Evolutionary conservation across 2,329 filamentous ascomycete genomes (phyloP).

Genomic region (Paecilomyces dactylethromorphus): DNA sequence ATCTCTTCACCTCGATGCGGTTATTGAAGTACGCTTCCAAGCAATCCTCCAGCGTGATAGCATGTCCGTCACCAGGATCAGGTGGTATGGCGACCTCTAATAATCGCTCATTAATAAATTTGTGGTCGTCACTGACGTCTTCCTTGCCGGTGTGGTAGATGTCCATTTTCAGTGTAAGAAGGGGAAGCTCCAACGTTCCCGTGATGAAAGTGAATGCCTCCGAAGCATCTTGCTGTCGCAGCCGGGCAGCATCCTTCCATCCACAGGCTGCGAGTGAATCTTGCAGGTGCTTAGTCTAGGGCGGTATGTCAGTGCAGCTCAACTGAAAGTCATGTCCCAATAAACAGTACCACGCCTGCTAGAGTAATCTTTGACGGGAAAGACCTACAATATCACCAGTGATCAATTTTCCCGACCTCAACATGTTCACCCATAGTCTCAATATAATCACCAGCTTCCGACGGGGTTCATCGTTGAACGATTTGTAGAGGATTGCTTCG

Average conservation of each 20-base stretch:
- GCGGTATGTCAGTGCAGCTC: slow-evolving; percentile 7
- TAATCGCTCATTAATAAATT: slow-evolving; percentile 84
- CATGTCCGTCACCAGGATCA: slow-evolving; percentile 58
- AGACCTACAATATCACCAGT: slow-evolving; percentile 67
- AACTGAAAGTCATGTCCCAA: neutral
- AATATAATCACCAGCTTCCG: slow-evolving; percentile 70
- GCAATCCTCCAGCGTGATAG: slow-evolving; percentile 80
- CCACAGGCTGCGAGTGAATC: slow-evolving; percentile 77
- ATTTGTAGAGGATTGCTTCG: slow-evolving; percentile 81
- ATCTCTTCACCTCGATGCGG: slow-evolving; percentile 77
- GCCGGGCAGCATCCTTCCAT: slow-evolving; percentile 70
- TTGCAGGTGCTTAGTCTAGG: slow-evolving; percentile 73
- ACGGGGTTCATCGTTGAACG: slow-evolving; percentile 65
- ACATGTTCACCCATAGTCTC: slow-evolving; percentile 86
- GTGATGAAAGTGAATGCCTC: slow-evolving; percentile 96
- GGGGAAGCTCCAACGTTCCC: slow-evolving; percentile 75
- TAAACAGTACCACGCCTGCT: neutral
- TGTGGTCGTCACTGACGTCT: slow-evolving; percentile 80
- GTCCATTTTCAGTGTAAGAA: slow-evolving; percentile 88
- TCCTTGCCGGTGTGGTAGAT: slow-evolving; percentile 87
- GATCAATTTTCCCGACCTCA: slow-evolving; percentile 78
- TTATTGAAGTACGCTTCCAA: slow-evolving; percentile 95
- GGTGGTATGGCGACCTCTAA: slow-evolving; percentile 86
- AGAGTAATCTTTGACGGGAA: neutral
- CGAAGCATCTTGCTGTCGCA: slow-evolving; percentile 90